Base-by-base conservation (phyloP, 2,329 filamentous ascomycete genomes). In the Aspergillus ustus region DNA sequence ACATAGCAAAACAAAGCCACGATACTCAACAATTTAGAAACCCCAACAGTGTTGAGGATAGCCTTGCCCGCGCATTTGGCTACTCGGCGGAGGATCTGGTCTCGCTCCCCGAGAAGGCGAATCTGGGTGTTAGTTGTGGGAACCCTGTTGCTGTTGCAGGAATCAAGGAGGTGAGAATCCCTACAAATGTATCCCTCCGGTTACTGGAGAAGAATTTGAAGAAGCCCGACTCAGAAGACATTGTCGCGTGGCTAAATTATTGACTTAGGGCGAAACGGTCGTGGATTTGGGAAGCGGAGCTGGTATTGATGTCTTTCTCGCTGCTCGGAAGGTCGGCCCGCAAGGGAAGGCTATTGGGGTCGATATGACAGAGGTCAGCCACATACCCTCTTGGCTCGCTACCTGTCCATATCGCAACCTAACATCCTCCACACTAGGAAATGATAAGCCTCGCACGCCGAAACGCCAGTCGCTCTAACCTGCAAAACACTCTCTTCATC, bases 241-340 rank as follows among this genome's bases (percentile, higher is more conserved):
- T 25, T 25, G 22, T 25, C 22, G 22, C 4, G 22, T 25, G 22
- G 22, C 22, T 25, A 25, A 25, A 25, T 25, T 25, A 4, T 25
- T 25, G 22, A 25, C 22, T 25, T 57, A 85, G 80, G 84, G 84
- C 11, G 85, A 88, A 67, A 84, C 79, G 0, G 78, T 87, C 2
- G 73, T 88, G 52, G 85, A 87, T 63, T 75, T 88, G 0, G 85
- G 86, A 4, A 81, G 79, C 61, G 85, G 86, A 2, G 84, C 81
- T 7, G 85, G 86, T 0, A 83, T 88, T 49, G 85, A 88, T 67
- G 80, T 83, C 6, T 85, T 88, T 65, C 80, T 83, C 1, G 84
- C 85, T 11, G 78, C 83, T 3, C 75, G 74, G 19, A 83, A 79
- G 66, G 80, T 87, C 28, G 84, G 85, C 0, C 57, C 66, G 0